phyloP scores from a whole-genome alignment of 345 rosid species.

The Eucalyptus pumila region DNA sequence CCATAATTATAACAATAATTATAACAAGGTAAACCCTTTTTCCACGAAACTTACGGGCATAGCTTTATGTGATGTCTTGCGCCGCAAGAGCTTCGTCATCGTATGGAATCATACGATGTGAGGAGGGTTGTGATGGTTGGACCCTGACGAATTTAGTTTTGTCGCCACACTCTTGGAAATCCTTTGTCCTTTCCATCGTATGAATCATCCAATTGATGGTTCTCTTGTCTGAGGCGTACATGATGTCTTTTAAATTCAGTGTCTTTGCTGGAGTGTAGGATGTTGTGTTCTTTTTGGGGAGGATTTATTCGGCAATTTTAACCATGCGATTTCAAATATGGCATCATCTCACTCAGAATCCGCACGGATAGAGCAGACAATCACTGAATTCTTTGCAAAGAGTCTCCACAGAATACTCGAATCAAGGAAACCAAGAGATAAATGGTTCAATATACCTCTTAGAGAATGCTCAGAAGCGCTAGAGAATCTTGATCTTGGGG shows the following conservation, averaged over 20 bases:
- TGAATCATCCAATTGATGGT: too few species aligned
- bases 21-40: not conserved
- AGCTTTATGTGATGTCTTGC: not conserved
- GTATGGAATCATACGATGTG: not conserved
- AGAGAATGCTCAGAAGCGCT: too few species aligned
- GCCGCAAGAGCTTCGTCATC: not conserved
- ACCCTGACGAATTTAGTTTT: not conserved
- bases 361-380: slow-evolving; percentile 1
- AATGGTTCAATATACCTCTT: too few species aligned
- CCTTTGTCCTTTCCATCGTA: too few species aligned
- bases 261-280: not conserved
- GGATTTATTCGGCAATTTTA: not conserved
- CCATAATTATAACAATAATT: too few species aligned
- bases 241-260: too few species aligned
- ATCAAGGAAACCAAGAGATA: too few species aligned
- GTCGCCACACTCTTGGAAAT: not conserved
- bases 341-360: slow-evolving; percentile 35
- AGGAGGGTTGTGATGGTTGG: not conserved
- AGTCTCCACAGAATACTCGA: too few species aligned
- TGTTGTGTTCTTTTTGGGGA: not conserved
- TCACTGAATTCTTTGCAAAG: not conserved
- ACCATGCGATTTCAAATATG: not conserved
- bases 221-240: too few species aligned
- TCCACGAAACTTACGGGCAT: not conserved
- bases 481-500: too few species aligned